phyloP scores from a whole-genome alignment of 768 basidiomycete species.

The Naganishia vishniacii region DNA sequence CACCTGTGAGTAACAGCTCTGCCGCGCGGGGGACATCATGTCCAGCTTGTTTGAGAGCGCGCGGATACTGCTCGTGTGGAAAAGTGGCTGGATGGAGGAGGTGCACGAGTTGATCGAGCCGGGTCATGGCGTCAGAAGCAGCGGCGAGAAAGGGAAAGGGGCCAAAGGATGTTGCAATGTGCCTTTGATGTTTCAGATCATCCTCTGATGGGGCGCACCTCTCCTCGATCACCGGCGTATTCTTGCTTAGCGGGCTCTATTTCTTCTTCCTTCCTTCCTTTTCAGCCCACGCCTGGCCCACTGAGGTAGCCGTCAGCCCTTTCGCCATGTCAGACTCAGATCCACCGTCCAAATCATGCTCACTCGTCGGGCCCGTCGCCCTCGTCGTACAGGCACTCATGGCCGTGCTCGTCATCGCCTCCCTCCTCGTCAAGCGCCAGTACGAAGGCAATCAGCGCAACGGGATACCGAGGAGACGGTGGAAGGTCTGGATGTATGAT shows the following conservation, averaged over 20 bases:
- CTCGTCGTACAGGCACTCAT: conserved; percentile 51
- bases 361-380: conserved; percentile 43
- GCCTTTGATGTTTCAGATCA: conserved; percentile 17
- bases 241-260: not conserved
- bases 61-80: conserved; percentile 28
- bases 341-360: conserved; percentile 30
- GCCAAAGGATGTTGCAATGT: too few species aligned
- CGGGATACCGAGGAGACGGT: conserved; percentile 66
- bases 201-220: too few species aligned
- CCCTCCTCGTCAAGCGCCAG: conserved; percentile 80
- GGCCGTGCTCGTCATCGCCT: conserved; percentile 84
- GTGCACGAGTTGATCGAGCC: conserved; percentile 31
- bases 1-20: conserved; percentile 36
- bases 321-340: not conserved
- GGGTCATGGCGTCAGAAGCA: not conserved
- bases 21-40: conserved; percentile 42
- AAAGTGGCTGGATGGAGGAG: conserved; percentile 42
- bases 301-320: too few species aligned
- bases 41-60: conserved; percentile 31
- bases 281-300: too few species aligned
- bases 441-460: conserved; percentile 53
- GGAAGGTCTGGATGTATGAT: conserved; percentile 94
- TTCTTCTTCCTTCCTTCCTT: not conserved
- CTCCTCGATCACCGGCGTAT: not conserved
- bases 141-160: too few species aligned